Evolutionary conservation across 441 rosid species (phyloP).

Genomic region (Manihot esculenta): DNA sequence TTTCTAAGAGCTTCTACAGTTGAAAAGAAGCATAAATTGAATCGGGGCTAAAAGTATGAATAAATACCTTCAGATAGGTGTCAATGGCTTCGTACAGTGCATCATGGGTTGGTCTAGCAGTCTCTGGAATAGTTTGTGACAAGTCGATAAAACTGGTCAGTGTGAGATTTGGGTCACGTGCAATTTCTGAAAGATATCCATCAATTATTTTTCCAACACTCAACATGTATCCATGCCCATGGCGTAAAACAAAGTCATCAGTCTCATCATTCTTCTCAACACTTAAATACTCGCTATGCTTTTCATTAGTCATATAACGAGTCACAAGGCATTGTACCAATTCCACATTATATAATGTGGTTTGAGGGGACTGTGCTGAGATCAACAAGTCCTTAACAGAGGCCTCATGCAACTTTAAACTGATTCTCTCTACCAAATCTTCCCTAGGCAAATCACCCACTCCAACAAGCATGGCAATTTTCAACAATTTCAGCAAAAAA

Average conservation of each 20-base stretch:
- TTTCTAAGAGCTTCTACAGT: background rate
- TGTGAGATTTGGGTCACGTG: slow-evolving; percentile 46
- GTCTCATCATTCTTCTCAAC: slow-evolving; percentile 38
- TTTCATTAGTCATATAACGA: slow-evolving; percentile 46
- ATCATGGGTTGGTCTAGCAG: slow-evolving; percentile 77
- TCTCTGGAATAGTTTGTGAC: slow-evolving; percentile 60
- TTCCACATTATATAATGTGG: slow-evolving; percentile 64
- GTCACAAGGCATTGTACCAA: slow-evolving; percentile 60
- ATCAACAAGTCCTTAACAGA: slow-evolving; percentile 67
- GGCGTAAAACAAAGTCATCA: slow-evolving; percentile 47
- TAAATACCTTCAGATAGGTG: slow-evolving; percentile 66
- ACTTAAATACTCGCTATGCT: slow-evolving; percentile 33
- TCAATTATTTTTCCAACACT: slow-evolving; percentile 68
- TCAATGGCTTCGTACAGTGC: slow-evolving; percentile 89
- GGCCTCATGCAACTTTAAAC: slow-evolving; percentile 72
- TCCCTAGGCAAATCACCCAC: slow-evolving; percentile 52
- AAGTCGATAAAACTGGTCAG: slow-evolving; percentile 55
- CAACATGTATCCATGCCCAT: slow-evolving; percentile 52
- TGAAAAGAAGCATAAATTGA: slow-evolving; percentile 1
- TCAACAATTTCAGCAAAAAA: slow-evolving; percentile 79
- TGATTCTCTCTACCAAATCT: slow-evolving; percentile 55
- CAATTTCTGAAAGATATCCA: slow-evolving; percentile 65
- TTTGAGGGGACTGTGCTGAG: slow-evolving; percentile 47
- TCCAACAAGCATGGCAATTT: slow-evolving; percentile 62
- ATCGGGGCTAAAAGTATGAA: background rate